Base-by-base conservation (phyloP, 2,329 filamentous ascomycete species). In the Lecanoromycetidae sp. region DNA sequence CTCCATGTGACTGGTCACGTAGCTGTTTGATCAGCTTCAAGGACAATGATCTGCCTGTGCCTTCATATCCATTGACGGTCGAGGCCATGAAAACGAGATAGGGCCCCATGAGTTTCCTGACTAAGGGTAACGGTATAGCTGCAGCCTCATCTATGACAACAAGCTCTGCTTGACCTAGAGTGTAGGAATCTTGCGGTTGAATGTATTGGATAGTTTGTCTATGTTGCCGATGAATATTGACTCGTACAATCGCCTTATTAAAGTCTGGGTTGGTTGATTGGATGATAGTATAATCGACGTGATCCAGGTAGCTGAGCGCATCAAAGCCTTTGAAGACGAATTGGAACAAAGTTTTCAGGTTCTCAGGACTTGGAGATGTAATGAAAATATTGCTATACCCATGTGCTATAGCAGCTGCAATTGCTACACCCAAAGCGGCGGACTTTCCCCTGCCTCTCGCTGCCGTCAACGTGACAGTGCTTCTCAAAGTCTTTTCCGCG, bases 311-410 rank as follows among this genome's bases (percentile, higher is more conserved):
- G 26, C 83, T 85, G 23, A 98, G 73, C 9, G 88, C 85, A 62
- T 98, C 91, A 58, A 98, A 98, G 0, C 88, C 91, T 64, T 95
- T 96, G 74, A 98, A 95, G 15, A 98, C 78, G 59, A 98, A 98
- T 59, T 98, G 88, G 61, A 98, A 98, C 6, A 98, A 72, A 0
- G 91, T 98, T 70, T 96, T 98, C 73, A 98, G 73, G 67, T 98
- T 98, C 67, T 98, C 93, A 0, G 91, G 91, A 52, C 87, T 95
- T 0, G 90, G 90, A 1, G 90, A 96, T 1, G 91, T 98, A 61
- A 98, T 94, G 67, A 98, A 98, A 58, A 98, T 94, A 64, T 98
- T 98, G 71, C 87, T 94, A 67, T 98, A 98, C 22, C 91, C 91
- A 61, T 96, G 85, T 1, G 91, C 90, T 36, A 98, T 77, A 1